phyloP scores from a whole-genome alignment of 306 rosid genomes.

The Hippophae tibetana region DNA sequence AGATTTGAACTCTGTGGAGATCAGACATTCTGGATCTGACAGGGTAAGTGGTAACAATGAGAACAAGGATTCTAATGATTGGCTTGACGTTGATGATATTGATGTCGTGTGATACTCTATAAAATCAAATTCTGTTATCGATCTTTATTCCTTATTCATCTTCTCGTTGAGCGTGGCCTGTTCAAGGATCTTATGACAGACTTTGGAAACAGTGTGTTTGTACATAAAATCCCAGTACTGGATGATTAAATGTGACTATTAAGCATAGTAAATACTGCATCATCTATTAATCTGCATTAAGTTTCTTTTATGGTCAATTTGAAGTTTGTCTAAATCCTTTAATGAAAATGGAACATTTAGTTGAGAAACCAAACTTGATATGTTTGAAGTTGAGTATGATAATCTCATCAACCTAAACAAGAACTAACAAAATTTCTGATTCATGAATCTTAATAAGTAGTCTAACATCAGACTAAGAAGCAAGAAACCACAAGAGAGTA shows the following conservation, averaged over 20 bases:
- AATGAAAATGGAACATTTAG: too few relatives aligned
- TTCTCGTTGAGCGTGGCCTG: slow-evolving; percentile 37
- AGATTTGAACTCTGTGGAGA: slow-evolving; percentile 39
- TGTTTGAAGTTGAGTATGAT: too few relatives aligned
- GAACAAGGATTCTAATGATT: slow-evolving; percentile 76
- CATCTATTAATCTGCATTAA: slow-evolving; percentile 15
- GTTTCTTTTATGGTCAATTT: not conserved
- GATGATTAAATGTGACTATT: slow-evolving; percentile 24
- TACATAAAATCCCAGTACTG: slow-evolving; percentile 38
- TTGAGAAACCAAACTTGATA: too few relatives aligned
- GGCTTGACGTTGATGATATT: slow-evolving; percentile 84
- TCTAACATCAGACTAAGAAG: too few relatives aligned
- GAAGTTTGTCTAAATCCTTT: too few relatives aligned
- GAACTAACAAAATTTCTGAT: too few relatives aligned
- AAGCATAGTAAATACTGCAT: slow-evolving; percentile 27
- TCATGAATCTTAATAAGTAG: too few relatives aligned
- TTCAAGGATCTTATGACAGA: slow-evolving; percentile 27
- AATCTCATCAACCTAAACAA: too few relatives aligned
- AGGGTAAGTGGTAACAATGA: slow-evolving; percentile 49
- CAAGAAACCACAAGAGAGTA: too few relatives aligned
- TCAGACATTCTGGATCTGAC: slow-evolving; percentile 42
- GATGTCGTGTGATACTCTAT: slow-evolving; percentile 51
- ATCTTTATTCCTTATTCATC: slow-evolving; percentile 31
- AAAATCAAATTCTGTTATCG: slow-evolving; percentile 21
- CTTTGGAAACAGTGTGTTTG: slow-evolving; percentile 38